phyloP scores from a whole-genome alignment of 371 early-diverging fungal species.

The Lichtheimia ramosa region DNA sequence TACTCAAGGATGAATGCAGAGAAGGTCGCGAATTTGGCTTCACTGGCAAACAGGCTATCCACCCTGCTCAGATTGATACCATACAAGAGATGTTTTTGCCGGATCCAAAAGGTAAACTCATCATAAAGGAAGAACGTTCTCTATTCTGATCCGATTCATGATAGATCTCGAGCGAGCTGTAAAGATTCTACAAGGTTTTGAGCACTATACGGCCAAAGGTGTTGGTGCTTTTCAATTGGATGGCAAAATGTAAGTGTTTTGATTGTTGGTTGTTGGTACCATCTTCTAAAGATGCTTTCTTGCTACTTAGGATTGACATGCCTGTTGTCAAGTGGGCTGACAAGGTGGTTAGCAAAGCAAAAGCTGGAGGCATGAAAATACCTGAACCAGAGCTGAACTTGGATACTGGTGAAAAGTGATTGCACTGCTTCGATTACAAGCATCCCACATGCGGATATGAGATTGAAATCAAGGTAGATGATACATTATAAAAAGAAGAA shows the following conservation, averaged over 20 bases:
- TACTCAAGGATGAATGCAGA: conserved; percentile 74
- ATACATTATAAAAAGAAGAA: too few relatives aligned
- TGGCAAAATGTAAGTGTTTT: conserved; percentile 75
- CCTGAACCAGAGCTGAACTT: conserved; percentile 25
- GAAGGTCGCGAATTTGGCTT: conserved; percentile 91
- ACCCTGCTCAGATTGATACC: conserved; percentile 82
- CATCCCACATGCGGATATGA: too few relatives aligned
- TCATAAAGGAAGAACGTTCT: background rate
- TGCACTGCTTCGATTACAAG: too few relatives aligned
- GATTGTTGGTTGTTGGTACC: background rate
- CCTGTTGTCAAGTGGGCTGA: conserved; percentile 77
- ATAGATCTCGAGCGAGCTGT: conserved; percentile 63
- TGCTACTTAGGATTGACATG: conserved; percentile 56
- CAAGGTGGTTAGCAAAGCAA: conserved; percentile 59
- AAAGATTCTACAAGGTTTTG: conserved; percentile 66
- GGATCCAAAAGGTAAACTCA: conserved; percentile 53
- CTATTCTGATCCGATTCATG: too few relatives aligned
- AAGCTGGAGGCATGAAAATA: conserved; percentile 55
- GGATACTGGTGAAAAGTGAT: too few relatives aligned
- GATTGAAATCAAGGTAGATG: too few relatives aligned
- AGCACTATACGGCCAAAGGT: conserved; percentile 65
- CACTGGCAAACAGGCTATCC: conserved; percentile 93
- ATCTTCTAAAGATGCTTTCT: background rate
- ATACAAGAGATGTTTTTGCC: conserved; percentile 82
- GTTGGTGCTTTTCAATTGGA: conserved; percentile 89